phyloP scores from a whole-genome alignment of 106 monocot genomes.

The Vanilla planifolia region DNA sequence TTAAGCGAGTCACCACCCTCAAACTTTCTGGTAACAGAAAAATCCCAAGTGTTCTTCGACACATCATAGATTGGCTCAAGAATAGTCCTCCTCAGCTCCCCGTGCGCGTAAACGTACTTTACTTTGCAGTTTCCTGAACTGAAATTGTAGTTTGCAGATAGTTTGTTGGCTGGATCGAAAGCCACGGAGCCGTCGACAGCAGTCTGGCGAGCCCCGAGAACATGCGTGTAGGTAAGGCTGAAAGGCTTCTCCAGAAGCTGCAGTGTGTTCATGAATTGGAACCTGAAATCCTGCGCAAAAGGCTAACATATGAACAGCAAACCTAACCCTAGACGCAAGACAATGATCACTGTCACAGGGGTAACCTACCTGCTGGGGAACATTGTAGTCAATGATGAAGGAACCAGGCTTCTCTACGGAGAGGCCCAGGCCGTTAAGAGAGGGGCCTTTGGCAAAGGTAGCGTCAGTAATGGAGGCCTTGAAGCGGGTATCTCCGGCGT shows the following conservation, averaged over 20 bases:
- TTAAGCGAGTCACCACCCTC: slow-evolving; percentile 48
- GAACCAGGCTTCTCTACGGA: slow-evolving; percentile 77
- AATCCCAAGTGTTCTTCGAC: slow-evolving; percentile 68
- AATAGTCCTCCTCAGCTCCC: slow-evolving; percentile 39
- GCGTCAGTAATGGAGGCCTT: slow-evolving; percentile 73
- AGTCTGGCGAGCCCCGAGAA: slow-evolving; percentile 37
- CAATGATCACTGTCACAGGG: not conserved
- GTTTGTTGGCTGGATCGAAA: slow-evolving; percentile 76
- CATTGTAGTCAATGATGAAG: slow-evolving; percentile 74
- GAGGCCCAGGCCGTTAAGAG: slow-evolving; percentile 58
- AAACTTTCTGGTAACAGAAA: slow-evolving; percentile 56
- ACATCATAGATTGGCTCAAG: slow-evolving; percentile 80
- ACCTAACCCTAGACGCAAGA: not conserved
- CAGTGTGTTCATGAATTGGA: slow-evolving; percentile 86
- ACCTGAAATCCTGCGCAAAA: slow-evolving; percentile 56
- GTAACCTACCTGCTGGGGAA: slow-evolving; percentile 45
- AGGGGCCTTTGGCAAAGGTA: slow-evolving; percentile 65
- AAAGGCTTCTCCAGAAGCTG: slow-evolving; percentile 49
- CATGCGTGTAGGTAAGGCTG: slow-evolving; percentile 72
- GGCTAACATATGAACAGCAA: not conserved
- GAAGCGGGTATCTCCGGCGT: slow-evolving; percentile 55
- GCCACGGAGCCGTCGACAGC: slow-evolving; percentile 48
- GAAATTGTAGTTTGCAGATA: slow-evolving; percentile 45
- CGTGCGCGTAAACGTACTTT: slow-evolving; percentile 77
- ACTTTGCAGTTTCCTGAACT: slow-evolving; percentile 49